These are phyloP conservation scores for Sporobolomyces phaffii DNA, from an alignment of 768 basidiomycete species.

Conservation along the genomic window DNA sequence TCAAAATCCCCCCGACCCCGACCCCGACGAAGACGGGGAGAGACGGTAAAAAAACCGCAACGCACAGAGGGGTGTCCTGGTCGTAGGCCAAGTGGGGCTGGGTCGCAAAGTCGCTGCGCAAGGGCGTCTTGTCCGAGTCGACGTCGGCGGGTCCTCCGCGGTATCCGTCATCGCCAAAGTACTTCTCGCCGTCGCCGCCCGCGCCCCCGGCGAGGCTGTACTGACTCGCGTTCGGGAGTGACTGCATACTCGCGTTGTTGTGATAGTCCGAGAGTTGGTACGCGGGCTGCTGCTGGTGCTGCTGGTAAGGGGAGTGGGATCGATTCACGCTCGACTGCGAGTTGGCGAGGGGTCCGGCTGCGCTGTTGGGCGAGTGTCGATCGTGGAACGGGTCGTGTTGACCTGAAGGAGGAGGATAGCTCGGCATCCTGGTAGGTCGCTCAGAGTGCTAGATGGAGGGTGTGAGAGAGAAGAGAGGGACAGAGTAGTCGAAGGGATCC, in stretches of 20 bases:
- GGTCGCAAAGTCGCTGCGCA: slow-evolving; percentile 6
- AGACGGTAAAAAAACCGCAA: background rate
- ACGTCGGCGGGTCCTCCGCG: slow-evolving; percentile 2
- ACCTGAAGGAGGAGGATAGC: background rate
- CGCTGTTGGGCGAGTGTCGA: slow-evolving; percentile 9
- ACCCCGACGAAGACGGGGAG: background rate
- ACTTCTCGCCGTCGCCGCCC: slow-evolving; percentile 1
- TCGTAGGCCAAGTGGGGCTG: slow-evolving; percentile 10
- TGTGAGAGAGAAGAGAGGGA: background rate
- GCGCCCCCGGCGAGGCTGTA: slow-evolving; percentile 16
- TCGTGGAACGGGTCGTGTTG: slow-evolving; percentile 19
- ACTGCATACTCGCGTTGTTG: slow-evolving; percentile 15
- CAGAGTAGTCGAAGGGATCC: background rate
- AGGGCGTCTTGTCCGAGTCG: slow-evolving; percentile 25
- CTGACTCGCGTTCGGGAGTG: slow-evolving; percentile 19
- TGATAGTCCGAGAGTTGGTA: background rate
- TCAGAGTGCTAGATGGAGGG: background rate
- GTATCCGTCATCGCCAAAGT: slow-evolving; percentile 20
- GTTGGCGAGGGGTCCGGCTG: background rate
- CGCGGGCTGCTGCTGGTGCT: background rate
- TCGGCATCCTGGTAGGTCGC: background rate
- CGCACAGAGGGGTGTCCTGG: slow-evolving; percentile 29
- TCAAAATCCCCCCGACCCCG: background rate
- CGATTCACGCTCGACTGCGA: background rate
- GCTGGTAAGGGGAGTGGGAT: background rate